phyloP scores from a whole-genome alignment of 345 rosid genomes.

The Euphorbia peplus region DNA sequence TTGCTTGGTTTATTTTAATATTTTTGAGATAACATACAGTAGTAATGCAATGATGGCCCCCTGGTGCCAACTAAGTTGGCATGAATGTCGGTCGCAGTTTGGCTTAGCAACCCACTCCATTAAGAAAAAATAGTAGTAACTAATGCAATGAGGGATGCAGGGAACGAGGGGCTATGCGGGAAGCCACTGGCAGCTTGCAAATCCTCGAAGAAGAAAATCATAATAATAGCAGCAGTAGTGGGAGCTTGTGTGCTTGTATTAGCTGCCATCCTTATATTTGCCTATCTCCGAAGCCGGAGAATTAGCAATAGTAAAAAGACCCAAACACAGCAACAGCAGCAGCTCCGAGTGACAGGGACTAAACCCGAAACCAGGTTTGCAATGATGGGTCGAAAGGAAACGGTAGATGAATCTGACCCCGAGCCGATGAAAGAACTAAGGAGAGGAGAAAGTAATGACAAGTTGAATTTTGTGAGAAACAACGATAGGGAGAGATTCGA shows the following conservation, averaged over 20 bases:
- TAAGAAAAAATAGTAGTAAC: no score
- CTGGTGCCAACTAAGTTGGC: no score
- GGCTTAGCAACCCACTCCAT: no score
- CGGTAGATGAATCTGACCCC: conserved; percentile 8
- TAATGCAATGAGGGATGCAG: no score
- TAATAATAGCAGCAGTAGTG: conserved; percentile 26
- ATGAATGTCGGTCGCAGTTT: no score
- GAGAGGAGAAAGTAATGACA: conserved; percentile 20
- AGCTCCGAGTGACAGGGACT: conserved; percentile 19
- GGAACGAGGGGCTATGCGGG: conserved; percentile 67
- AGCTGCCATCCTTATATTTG: conserved; percentile 14
- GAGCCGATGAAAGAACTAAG: conserved; percentile 3
- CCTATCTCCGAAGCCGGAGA: conserved; percentile 10
- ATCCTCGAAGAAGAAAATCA: conserved; percentile 31
- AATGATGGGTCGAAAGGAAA: conserved; percentile 17
- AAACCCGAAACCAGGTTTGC: conserved; percentile 29
- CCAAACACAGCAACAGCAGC: conserved; percentile 23
- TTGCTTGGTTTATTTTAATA: no score
- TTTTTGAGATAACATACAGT: no score
- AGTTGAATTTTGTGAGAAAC: conserved; percentile 49
- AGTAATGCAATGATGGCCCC: no score
- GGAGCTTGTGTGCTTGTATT: conserved; percentile 24
- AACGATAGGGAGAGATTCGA: conserved; percentile 51
- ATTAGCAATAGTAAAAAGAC: no score
- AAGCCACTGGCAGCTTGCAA: conserved; percentile 61